Conservation (phyloP, 768 basidiomycete species). For the Filobasidium wieringae region DNA sequence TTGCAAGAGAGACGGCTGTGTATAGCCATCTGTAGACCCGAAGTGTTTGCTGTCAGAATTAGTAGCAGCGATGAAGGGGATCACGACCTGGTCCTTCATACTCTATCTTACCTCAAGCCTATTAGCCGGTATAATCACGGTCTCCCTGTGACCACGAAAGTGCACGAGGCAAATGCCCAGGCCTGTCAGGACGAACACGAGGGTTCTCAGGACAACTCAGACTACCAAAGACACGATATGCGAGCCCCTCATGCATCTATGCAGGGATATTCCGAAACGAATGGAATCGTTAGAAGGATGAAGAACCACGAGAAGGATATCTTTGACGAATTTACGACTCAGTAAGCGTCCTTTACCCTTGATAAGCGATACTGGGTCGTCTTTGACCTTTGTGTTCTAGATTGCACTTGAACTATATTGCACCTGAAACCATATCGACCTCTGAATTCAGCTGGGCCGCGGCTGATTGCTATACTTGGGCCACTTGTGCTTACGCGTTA, state of each 20-base stretch:
- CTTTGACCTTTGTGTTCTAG: neutral
- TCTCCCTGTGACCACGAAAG: neutral
- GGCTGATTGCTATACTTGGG: slow-evolving; percentile 28
- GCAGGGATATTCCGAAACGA: neutral
- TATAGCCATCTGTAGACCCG: slow-evolving; percentile 5
- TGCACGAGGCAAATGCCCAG: neutral
- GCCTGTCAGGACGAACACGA: neutral
- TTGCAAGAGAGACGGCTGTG: slow-evolving; percentile 7
- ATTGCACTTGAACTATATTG: slow-evolving; percentile 21
- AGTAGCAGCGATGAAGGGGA: too few relatives aligned
- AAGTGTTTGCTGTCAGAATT: slow-evolving; percentile 2
- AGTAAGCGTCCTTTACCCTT: neutral
- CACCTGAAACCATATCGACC: slow-evolving; percentile 19
- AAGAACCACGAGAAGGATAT: neutral
- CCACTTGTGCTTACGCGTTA: slow-evolving; percentile 27
- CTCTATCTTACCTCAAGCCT: neutral
- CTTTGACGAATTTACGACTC: slow-evolving; percentile 2
- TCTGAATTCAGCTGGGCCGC: slow-evolving; percentile 3
- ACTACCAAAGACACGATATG: neutral
- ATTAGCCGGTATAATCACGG: neutral
- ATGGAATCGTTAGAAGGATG: neutral
- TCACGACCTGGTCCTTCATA: neutral
- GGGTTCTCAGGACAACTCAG: neutral
- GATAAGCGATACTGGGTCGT: too few relatives aligned
- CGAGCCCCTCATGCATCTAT: neutral